Evolutionary conservation across 805 yeast species (phyloP), one percentile per base, ranked within the genome.

Genomic region (Candida hungchunana): DNA sequence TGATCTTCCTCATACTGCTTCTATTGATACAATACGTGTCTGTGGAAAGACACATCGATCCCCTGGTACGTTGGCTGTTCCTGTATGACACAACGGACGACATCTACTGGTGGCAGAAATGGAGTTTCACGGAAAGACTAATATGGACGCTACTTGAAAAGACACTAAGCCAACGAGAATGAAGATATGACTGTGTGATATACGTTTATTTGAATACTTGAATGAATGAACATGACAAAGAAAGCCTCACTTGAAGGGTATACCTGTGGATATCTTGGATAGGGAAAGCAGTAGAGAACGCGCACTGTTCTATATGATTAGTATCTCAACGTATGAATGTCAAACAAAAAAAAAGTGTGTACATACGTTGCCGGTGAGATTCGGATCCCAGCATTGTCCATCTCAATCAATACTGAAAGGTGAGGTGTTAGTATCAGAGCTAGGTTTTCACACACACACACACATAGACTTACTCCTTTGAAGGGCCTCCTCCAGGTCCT

Each of bases 41-140:
- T 4, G 6, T 40, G 13, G 15, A 28, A n/a, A 13, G 15, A 4
- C 39, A 37, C 15, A 23, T 39, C 4, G 32, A 19, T 14, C 39
- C 38, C 2, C 8, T 35, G 10, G 7, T 39, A 11, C 18, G 15
- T 16, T 16, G 24, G 6, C 10, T 36, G 6, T 35, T 48, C 6
- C 27, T 48, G 2, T 36, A 33, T 18, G 40, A 38, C 5, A 37
- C 44, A 5, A 29, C 39, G 8, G 30, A 36, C 3, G 52, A 47
- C 16, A 19, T 46, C 2, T 48, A 46, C 23, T 48, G 53, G 53
- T 48, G 53, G 53, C 53, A 48, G 38, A 32, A 30, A 26, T 31
- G 45, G 33, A 26, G 34, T 1, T 10, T 31, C 11, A 15, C 40
- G 3, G 53, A 48, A 16, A 39, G 31, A 26, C 17, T 36, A 10